A percentile compares a stretch with the other conserved stretches of the same genome.
Conservation (phyloP, 441 rosid species). For the Gossypium schwendimanii region DNA sequence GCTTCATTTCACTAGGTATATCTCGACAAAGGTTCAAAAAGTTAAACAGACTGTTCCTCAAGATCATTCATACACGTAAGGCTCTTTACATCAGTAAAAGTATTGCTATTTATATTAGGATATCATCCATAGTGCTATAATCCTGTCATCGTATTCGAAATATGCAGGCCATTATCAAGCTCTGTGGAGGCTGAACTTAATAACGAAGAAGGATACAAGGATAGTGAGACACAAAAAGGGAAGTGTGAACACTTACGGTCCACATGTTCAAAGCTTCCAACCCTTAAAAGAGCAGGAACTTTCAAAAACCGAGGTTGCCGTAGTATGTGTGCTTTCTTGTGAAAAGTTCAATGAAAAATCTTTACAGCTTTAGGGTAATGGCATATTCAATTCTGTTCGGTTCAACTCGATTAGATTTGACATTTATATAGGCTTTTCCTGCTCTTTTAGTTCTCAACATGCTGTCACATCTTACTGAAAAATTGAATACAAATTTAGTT, state of each 20-base stretch:
- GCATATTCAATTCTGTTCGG: background rate
- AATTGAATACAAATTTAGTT: background rate
- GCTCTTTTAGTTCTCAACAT: background rate
- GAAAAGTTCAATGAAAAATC: conserved; percentile 28
- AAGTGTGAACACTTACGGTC: conserved; percentile 15
- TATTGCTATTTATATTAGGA: background rate
- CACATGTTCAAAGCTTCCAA: background rate
- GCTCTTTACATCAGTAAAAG: background rate
- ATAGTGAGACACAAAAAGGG: background rate
- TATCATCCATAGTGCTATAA: background rate
- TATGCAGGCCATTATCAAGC: conserved; percentile 31
- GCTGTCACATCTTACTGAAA: background rate
- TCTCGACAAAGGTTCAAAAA: conserved; percentile 33
- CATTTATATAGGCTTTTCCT: background rate
- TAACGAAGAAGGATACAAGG: conserved; percentile 21
- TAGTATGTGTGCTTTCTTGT: conserved; percentile 17
- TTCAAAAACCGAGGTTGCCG: conserved; percentile 12
- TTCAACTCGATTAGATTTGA: background rate
- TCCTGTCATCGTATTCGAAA: background rate
- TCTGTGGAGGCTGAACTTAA: conserved; percentile 20
- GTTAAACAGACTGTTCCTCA: conserved; percentile 15
- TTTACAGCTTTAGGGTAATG: conserved; percentile 24
- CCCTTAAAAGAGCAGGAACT: conserved; percentile 17
- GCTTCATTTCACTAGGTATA: conserved; percentile 68
- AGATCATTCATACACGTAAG: conserved; percentile 38